Percentiles rank a stretch among this genome's conserved stretches.
These are phyloP conservation scores for Arthrobotrys musiformis DNA, from an alignment of 2,329 filamentous ascomycete species.

Conservation along the genomic window DNA sequence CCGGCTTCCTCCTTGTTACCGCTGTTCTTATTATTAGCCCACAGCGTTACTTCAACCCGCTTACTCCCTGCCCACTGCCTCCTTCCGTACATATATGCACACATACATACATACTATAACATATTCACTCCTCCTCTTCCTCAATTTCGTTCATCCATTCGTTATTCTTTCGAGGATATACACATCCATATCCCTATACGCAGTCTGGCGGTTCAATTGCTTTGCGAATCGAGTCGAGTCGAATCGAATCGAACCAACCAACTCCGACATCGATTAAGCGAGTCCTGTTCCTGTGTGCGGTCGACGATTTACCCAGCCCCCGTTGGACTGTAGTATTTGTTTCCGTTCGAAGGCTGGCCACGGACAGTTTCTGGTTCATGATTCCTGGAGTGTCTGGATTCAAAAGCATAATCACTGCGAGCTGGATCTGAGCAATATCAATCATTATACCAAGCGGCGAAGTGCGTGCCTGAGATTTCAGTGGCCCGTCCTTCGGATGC, in stretches of 20 bases:
- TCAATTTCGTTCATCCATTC: background rate
- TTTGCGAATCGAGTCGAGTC: background rate
- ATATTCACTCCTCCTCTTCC: background rate
- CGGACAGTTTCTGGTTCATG: background rate
- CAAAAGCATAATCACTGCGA: background rate
- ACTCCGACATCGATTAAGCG: slow-evolving; percentile 18
- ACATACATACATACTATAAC: no score
- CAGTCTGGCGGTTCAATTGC: slow-evolving; percentile 6
- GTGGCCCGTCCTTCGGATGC: slow-evolving; percentile 35
- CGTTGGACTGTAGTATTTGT: background rate
- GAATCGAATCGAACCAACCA: background rate
- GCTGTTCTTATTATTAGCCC: slow-evolving; percentile 23
- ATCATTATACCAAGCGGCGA: background rate
- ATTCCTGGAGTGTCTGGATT: slow-evolving; percentile 1
- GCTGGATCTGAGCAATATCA: background rate
- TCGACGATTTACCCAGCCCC: slow-evolving; percentile 6
- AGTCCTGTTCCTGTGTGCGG: background rate
- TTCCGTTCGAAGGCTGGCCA: slow-evolving; percentile 9
- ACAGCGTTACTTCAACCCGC: slow-evolving; percentile 25
- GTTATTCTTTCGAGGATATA: background rate
- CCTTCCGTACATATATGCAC: background rate
- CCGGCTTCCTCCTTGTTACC: slow-evolving; percentile 19
- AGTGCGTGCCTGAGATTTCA: slow-evolving; percentile 14
- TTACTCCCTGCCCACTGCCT: slow-evolving; percentile 20
- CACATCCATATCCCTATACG: background rate